Evolutionary conservation across 1,139 yeast species (phyloP).

Genomic region (Suzukiozyma palmioleophila): DNA sequence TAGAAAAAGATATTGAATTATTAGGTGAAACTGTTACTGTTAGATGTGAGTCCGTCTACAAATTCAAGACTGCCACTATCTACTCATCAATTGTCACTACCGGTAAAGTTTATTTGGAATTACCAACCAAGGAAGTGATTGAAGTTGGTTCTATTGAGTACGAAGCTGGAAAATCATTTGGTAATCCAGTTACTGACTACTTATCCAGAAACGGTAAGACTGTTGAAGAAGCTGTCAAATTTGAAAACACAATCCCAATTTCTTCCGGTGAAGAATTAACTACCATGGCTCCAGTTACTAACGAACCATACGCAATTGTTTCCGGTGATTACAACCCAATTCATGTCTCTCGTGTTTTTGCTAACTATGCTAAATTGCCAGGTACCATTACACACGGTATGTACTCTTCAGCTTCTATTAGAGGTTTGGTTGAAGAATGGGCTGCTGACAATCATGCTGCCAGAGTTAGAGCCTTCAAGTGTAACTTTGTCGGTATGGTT

Average conservation of each 20-base stretch:
- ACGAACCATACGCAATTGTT: conserved; percentile 94
- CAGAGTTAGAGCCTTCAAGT: conserved; percentile 92
- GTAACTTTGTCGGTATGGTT: conserved; percentile 94
- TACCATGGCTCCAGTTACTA: conserved; percentile 77
- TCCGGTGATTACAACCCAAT: conserved; percentile 99
- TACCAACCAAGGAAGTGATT: conserved; percentile 87
- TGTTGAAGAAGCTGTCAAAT: conserved; percentile 87
- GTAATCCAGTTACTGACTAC: conserved; percentile 97
- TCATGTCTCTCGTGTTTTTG: conserved; percentile 93
- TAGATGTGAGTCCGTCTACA: conserved; percentile 82
- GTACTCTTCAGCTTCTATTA: conserved; percentile 94
- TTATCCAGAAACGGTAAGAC: conserved; percentile 87
- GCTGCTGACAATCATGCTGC: conserved; percentile 97
- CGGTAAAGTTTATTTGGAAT: conserved; percentile 83
- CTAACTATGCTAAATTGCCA: conserved; percentile 87
- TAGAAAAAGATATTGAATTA: conserved; percentile 66
- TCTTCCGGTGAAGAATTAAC: conserved; percentile 71
- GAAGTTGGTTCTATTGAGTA: conserved; percentile 86
- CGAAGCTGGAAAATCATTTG: conserved; percentile 89
- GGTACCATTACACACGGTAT: conserved; percentile 99
- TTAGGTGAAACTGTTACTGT: conserved; percentile 79
- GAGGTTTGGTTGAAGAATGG: conserved; percentile 95
- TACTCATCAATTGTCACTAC: conserved; percentile 77
- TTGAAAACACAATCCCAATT: conserved; percentile 88
- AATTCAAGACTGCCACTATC: conserved; percentile 71